Evolutionary conservation across 208 protist species (phyloP).

Genomic region (Trypanosoma conorhini): DNA sequence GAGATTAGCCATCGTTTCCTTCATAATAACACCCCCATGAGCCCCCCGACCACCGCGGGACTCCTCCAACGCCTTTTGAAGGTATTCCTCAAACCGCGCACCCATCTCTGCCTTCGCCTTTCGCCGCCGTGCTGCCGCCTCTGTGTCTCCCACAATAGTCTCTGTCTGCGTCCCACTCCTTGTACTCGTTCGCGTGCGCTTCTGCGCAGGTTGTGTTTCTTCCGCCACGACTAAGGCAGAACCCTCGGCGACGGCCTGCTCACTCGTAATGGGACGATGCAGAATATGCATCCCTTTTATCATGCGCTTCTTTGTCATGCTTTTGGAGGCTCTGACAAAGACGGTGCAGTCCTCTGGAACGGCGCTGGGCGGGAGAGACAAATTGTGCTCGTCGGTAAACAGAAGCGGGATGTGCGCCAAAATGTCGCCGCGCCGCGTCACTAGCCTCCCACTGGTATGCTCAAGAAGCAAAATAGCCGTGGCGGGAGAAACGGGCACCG

Average conservation of each 20-base stretch:
- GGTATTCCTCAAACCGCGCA: constrained; percentile 29
- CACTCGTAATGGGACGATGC: constrained; percentile 33
- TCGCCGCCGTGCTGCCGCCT: background rate
- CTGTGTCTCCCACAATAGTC: constrained; percentile 15
- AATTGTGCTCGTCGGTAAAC: constrained; percentile 19
- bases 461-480: constrained; percentile 50
- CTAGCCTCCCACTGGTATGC: constrained; percentile 28
- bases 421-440: constrained; percentile 35
- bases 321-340: constrained; percentile 56
- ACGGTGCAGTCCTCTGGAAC: constrained; percentile 41
- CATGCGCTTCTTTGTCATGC: constrained; percentile 40
- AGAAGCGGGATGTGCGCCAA: constrained; percentile 31
- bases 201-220: background rate
- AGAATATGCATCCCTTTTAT: constrained; percentile 36
- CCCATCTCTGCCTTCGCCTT: constrained; percentile 18
- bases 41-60: background rate
- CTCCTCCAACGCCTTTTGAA: constrained; percentile 13
- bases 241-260: constrained; percentile 38
- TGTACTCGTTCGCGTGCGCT: constrained; percentile 3
- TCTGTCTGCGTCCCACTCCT: constrained; percentile 9
- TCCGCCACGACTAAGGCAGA: constrained; percentile 20
- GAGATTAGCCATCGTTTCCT: constrained; percentile 42
- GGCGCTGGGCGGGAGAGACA: constrained; percentile 31
- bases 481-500: constrained; percentile 33
- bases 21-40: constrained; percentile 32